A percentile compares a stretch with the other conserved stretches of the same genome.
Evolutionary conservation across 2,329 filamentous ascomycete genomes (phyloP).

Genomic region (Claviceps maximensis): DNA sequence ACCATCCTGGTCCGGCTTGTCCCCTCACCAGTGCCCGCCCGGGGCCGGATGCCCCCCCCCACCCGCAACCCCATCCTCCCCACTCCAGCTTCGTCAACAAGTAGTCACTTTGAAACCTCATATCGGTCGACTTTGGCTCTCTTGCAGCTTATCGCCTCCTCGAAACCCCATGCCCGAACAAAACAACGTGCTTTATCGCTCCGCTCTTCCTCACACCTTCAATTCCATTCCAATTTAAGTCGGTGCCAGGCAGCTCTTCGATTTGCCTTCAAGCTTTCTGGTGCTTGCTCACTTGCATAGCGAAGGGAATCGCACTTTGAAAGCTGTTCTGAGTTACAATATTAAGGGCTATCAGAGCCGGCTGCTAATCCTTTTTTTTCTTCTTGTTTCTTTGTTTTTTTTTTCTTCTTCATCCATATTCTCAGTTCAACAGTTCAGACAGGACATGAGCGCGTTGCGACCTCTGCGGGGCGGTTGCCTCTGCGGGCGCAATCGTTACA

Average conservation of each 20-base stretch:
- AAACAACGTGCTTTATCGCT: neutral
- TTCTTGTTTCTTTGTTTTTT: neutral
- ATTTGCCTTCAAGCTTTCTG: neutral
- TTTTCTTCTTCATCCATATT: neutral
- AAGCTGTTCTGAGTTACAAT: neutral
- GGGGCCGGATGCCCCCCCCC: too few relatives aligned
- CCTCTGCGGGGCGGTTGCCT: conserved; percentile 65
- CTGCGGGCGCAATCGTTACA: conserved; percentile 76
- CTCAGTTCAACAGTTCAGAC: neutral
- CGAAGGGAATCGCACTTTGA: neutral
- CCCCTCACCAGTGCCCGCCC: too few relatives aligned
- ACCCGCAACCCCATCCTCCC: too few relatives aligned
- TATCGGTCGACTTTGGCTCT: neutral
- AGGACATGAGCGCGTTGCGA: conserved; percentile 31
- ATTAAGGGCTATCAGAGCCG: neutral
- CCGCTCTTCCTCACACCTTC: conserved; percentile 1
- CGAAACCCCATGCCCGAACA: neutral
- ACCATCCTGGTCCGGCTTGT: too few relatives aligned
- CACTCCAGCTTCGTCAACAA: neutral
- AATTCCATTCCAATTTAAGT: neutral
- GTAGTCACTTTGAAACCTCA: too few relatives aligned
- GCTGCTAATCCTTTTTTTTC: neutral
- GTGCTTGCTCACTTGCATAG: neutral
- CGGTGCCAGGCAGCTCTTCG: neutral
- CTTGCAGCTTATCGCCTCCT: neutral